A percentile compares a stretch with the other conserved stretches of the same genome.
These are phyloP conservation scores for Cutaneotrichosporon sp. DNA, from an alignment of 1,284 basidiomycete genomes.

Conservation along the genomic window DNA sequence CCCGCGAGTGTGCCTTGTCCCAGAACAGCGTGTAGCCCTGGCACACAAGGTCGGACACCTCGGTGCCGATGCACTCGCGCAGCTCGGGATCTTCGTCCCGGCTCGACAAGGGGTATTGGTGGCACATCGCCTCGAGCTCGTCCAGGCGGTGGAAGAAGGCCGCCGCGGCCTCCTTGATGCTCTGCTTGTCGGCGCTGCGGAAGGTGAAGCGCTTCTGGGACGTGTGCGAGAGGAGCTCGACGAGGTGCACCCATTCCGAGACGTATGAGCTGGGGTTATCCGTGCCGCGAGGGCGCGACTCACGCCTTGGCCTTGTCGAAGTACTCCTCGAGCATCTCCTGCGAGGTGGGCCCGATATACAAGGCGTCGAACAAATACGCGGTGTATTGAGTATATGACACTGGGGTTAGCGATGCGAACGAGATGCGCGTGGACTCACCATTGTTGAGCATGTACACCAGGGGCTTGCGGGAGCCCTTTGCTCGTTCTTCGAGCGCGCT, in stretches of 20 bases:
- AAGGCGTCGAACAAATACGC: slow-evolving; percentile 44
- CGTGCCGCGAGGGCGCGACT: no score
- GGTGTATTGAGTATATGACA: slow-evolving; percentile 52
- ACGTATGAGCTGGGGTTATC: slow-evolving; percentile 39
- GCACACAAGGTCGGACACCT: slow-evolving; percentile 43
- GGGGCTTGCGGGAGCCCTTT: slow-evolving; percentile 38
- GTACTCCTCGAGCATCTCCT: slow-evolving; percentile 51
- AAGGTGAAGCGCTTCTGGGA: slow-evolving; percentile 37
- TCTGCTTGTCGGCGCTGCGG: slow-evolving; percentile 39
- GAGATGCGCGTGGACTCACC: slow-evolving; percentile 31
- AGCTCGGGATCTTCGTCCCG: slow-evolving; percentile 51
- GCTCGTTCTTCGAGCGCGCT: slow-evolving; percentile 39
- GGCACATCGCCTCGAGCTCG: slow-evolving; percentile 41
- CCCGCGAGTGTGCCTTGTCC: slow-evolving; percentile 34
- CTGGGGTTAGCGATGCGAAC: slow-evolving; percentile 30
- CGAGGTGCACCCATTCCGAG: slow-evolving; percentile 41
- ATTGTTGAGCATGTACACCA: slow-evolving; percentile 53
- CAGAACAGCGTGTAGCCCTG: slow-evolving; percentile 37
- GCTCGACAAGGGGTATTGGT: slow-evolving; percentile 40
- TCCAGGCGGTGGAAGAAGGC: slow-evolving; percentile 49
- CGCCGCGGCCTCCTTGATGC: slow-evolving; percentile 48
- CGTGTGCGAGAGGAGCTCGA: slow-evolving; percentile 34
- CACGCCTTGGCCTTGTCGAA: slow-evolving; percentile 49
- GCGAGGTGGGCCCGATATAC: slow-evolving; percentile 49
- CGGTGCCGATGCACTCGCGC: slow-evolving; percentile 45